These are phyloP conservation scores for Triticum urartu DNA, from an alignment of 176 grass and related monocot genomes.

Conservation along the genomic window DNA sequence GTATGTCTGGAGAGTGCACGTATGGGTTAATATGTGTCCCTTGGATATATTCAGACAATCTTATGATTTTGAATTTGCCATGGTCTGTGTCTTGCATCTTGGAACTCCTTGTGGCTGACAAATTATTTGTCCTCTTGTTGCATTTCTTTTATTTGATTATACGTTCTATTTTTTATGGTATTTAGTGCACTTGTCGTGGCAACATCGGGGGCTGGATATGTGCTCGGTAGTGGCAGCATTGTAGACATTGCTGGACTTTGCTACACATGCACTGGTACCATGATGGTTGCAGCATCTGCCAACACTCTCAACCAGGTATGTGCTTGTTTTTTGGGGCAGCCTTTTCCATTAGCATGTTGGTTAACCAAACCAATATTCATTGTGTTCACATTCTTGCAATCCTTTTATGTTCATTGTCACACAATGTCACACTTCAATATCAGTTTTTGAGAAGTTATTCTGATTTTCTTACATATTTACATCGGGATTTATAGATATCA, in stretches of 20 bases:
- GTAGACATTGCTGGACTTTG: conserved; percentile 79
- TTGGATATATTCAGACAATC: conserved; percentile 1
- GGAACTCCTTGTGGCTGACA: background rate
- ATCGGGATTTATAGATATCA: conserved; percentile 12
- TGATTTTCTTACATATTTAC: conserved; percentile 2
- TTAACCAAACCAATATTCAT: conserved; percentile 14
- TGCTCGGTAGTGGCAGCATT: conserved; percentile 76
- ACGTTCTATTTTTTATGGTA: conserved; percentile 3
- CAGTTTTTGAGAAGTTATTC: background rate
- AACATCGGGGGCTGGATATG: conserved; percentile 93
- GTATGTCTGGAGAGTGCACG: background rate
- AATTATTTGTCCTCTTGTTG: background rate
- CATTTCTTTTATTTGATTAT: conserved; percentile 15
- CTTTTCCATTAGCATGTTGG: background rate
- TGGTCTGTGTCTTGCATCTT: conserved; percentile 1
- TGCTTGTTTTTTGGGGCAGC: background rate
- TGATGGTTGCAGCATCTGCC: conserved; percentile 99
- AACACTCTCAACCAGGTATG: conserved; percentile 92
- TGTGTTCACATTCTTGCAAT: background rate
- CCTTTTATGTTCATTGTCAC: background rate
- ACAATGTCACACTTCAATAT: background rate
- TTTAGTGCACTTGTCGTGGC: conserved; percentile 92
- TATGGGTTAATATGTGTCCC: background rate
- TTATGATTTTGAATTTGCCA: conserved; percentile 29
- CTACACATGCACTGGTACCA: conserved; percentile 92